phyloP scores from a whole-genome alignment of 805 yeast genomes.

The Saccharomycopsis fodiens region DNA sequence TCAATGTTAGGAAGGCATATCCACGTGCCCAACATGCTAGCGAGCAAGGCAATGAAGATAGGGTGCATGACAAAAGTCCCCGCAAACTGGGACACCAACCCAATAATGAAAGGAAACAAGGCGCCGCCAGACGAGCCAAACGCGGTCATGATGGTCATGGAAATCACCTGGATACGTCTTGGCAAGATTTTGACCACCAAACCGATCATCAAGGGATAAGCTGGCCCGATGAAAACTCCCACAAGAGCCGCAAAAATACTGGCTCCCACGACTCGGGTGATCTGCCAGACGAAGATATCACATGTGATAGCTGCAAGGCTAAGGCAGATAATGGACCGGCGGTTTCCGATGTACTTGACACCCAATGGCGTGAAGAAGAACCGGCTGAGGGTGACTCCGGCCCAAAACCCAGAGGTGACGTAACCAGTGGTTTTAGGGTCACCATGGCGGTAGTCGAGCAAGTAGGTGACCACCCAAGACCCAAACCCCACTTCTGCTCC shows the following conservation, averaged over 20 bases:
- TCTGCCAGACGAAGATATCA: conserved; percentile 40
- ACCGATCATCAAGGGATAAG: conserved; percentile 45
- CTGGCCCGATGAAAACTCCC: conserved; percentile 53
- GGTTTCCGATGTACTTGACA: conserved; percentile 35
- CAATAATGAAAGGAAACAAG: conserved; percentile 44
- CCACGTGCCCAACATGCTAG: conserved; percentile 33
- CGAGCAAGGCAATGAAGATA: conserved; percentile 33
- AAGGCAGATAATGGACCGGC: conserved; percentile 36
- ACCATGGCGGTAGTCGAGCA: conserved; percentile 45
- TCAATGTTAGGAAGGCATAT: conserved; percentile 37
- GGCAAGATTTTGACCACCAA: conserved; percentile 39
- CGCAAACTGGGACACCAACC: conserved; percentile 36
- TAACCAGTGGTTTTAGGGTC: conserved; percentile 38
- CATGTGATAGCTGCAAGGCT: conserved; percentile 30
- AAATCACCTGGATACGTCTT: conserved; percentile 42
- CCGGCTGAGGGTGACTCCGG: conserved; percentile 54
- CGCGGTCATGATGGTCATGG: conserved; percentile 45
- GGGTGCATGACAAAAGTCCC: conserved; percentile 48
- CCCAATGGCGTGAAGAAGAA: conserved; percentile 37
- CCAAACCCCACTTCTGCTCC: conserved; percentile 59
- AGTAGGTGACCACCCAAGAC: conserved; percentile 58
- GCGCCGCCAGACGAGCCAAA: conserved; percentile 57
- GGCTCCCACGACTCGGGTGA: conserved; percentile 37
- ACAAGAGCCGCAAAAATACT: conserved; percentile 39
- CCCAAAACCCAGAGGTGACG: conserved; percentile 61